These are phyloP conservation scores for Madurella fahalii DNA, from an alignment of 2,329 filamentous ascomycete species.

Conservation along the genomic window DNA sequence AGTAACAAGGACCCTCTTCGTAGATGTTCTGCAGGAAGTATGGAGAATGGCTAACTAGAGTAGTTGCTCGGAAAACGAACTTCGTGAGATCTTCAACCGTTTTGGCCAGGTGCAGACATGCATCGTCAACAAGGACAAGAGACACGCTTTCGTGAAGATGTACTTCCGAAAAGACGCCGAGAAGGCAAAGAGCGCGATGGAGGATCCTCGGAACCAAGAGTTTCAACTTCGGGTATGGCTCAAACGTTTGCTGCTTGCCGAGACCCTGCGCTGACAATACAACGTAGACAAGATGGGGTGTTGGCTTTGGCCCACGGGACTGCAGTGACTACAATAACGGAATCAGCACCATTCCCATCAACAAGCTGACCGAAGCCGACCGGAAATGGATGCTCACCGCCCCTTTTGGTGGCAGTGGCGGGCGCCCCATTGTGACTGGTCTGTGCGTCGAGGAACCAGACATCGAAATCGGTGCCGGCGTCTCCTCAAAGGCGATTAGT, in stretches of 20 bases:
- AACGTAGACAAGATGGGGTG: slow-evolving; percentile 82
- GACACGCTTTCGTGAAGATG: slow-evolving; percentile 99
- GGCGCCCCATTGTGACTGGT: slow-evolving; percentile 71
- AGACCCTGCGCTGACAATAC: slow-evolving; percentile 34
- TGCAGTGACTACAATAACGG: slow-evolving; percentile 95
- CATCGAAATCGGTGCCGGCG: slow-evolving; percentile 95
- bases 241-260: neutral
- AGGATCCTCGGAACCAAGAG: slow-evolving; percentile 68
- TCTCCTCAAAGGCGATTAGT: slow-evolving; percentile 85
- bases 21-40: neutral
- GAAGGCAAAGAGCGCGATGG: slow-evolving; percentile 80
- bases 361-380: slow-evolving; percentile 90
- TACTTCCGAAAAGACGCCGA: slow-evolving; percentile 82
- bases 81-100: slow-evolving; percentile 73
- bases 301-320: slow-evolving; percentile 93
- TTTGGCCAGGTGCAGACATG: slow-evolving; percentile 92
- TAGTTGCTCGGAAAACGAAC: slow-evolving; percentile 73
- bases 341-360: slow-evolving; percentile 88
- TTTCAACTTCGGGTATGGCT: slow-evolving; percentile 66
- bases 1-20: slow-evolving; percentile 37
- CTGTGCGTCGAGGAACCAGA: slow-evolving; percentile 95
- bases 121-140: slow-evolving; percentile 97
- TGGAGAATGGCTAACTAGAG: slow-evolving; percentile 3
- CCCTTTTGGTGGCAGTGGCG: slow-evolving; percentile 88
- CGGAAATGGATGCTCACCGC: slow-evolving; percentile 96